A percentile compares a stretch with the other conserved stretches of the same genome.
Conservation (phyloP, 192 early-diverging fungal genomes). For the Dissophora globulifera region DNA sequence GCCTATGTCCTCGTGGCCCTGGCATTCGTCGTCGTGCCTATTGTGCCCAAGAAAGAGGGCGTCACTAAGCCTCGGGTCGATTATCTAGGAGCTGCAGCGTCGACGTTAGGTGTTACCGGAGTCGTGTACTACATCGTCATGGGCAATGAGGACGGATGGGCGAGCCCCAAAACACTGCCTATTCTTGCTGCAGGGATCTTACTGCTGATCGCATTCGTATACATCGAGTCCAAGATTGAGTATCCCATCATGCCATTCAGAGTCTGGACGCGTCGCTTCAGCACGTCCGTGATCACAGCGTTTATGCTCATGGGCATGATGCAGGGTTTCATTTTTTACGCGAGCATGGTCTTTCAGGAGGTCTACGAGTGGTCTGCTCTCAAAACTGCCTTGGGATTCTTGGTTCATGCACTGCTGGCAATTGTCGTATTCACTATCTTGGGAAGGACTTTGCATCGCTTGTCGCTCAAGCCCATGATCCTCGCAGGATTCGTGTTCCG, state of each 20-base stretch:
- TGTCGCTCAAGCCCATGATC: slow-evolving; percentile 27
- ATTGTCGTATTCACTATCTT: slow-evolving; percentile 49
- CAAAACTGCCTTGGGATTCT: slow-evolving; percentile 56
- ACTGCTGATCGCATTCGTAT: slow-evolving; percentile 44
- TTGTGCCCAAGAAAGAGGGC: slow-evolving; percentile 12
- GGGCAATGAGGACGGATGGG: slow-evolving; percentile 49
- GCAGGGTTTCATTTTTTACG: slow-evolving; percentile 50
- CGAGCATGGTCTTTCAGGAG: slow-evolving; percentile 60
- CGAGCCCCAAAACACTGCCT: slow-evolving; percentile 37
- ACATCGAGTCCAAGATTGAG: slow-evolving; percentile 28
- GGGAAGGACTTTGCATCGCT: slow-evolving; percentile 49
- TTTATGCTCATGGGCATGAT: slow-evolving; percentile 51
- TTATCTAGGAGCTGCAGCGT: slow-evolving; percentile 28
- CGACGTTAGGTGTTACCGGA: slow-evolving; percentile 34
- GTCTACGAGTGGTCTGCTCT: slow-evolving; percentile 51
- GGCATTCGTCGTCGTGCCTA: slow-evolving; percentile 27
- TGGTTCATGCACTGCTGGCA: slow-evolving; percentile 53
- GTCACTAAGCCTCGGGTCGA: slow-evolving; percentile 39
- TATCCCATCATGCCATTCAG: slow-evolving; percentile 55
- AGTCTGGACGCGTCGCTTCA: slow-evolving; percentile 56
- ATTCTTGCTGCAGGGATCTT: slow-evolving; percentile 18
- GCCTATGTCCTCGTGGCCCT: slow-evolving; percentile 21
- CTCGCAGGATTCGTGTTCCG: slow-evolving; percentile 23
- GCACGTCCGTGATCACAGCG: slow-evolving; percentile 49
- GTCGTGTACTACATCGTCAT: slow-evolving; percentile 47